Conservation (phyloP, 129 eudicot species). For the Sambucus nigra region DNA sequence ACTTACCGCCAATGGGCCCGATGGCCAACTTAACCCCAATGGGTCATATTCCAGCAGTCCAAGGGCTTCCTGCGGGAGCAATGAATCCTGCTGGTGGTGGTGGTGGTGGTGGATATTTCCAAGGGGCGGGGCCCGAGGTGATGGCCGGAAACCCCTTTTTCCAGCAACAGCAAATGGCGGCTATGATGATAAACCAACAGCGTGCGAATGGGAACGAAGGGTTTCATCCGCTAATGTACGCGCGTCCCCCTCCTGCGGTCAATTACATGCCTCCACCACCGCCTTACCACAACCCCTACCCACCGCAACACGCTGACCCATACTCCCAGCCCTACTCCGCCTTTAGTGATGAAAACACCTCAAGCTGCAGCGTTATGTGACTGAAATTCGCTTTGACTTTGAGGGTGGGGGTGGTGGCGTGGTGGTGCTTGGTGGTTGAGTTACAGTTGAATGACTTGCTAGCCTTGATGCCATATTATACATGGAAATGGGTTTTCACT, state of each 20-base stretch:
- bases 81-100: constrained; percentile 46
- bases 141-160: constrained; percentile 61
- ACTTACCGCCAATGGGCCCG: constrained; percentile 20
- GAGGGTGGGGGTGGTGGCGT: constrained; percentile 8
- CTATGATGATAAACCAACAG: constrained; percentile 76
- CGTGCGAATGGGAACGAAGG: constrained; percentile 56
- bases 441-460: constrained; percentile 13
- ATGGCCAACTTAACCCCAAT: constrained; percentile 25
- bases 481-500: constrained; percentile 19
- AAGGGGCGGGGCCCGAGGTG: constrained; percentile 41
- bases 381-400: not conserved
- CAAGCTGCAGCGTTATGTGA: constrained; percentile 84
- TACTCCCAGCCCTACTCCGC: constrained; percentile 43
- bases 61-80: constrained; percentile 58
- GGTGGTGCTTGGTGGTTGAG: constrained; percentile 8
- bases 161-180: constrained; percentile 61
- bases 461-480: constrained; percentile 32
- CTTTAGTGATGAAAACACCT: constrained; percentile 87
- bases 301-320: constrained; percentile 51
- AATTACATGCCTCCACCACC: constrained; percentile 77
- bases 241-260: constrained; percentile 78
- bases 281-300: constrained; percentile 44
- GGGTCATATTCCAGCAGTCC: constrained; percentile 52
- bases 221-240: constrained; percentile 94
- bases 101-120: constrained; percentile 31